Base-by-base conservation (phyloP, 2,329 filamentous ascomycete genomes). In the Venturia carpophila region DNA sequence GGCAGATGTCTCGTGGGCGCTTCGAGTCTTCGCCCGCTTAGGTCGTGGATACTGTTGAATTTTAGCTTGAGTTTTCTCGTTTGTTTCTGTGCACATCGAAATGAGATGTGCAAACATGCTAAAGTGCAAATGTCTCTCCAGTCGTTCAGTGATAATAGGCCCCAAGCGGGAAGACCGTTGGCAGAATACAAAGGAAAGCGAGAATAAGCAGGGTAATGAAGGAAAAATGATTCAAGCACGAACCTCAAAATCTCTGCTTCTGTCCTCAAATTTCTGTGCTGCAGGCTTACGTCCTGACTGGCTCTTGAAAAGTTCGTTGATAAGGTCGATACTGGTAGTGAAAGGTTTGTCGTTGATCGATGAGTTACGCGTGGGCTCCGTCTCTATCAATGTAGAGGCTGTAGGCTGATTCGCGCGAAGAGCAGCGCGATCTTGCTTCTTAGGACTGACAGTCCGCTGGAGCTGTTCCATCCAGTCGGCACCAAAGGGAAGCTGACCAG, bases 391-490 rank as follows among this genome's bases (percentile, higher is more conserved):
- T 56, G 69, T 69, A 62, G 70, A 68, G 68, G 55, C 49, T 47
- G 68, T 60, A 71, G 71, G 62, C 72, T 64, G 60, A 47, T 72
- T 60, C 66, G 67, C 87, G 77, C 77, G 81, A 42, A 94, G 80
- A 37, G 87, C 88, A 66, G 84, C 82, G 68, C 93, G 90, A 78
- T 97, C 90, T 72, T 94, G 88, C 79, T 97, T 97, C 73, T 90
- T 87, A 6, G 94, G 93, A 72, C 91, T 96, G 70, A 97, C 91
- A 6, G 94, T 97, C 69, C 92, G 92, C 74, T 92, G 90, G 68
- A 99, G 82, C 79, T 97, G 92, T 70, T 94, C 89, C 70, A 92
- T 89, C 94, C 94, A 99, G 74, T 96, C 89, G 67, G 92, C 90
- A 64, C 88, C 90, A 68, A 84, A 80, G 70, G 80, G 76, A 63